phyloP scores from a whole-genome alignment of 2,329 filamentous ascomycete species.

The Aspergillus texensis region DNA sequence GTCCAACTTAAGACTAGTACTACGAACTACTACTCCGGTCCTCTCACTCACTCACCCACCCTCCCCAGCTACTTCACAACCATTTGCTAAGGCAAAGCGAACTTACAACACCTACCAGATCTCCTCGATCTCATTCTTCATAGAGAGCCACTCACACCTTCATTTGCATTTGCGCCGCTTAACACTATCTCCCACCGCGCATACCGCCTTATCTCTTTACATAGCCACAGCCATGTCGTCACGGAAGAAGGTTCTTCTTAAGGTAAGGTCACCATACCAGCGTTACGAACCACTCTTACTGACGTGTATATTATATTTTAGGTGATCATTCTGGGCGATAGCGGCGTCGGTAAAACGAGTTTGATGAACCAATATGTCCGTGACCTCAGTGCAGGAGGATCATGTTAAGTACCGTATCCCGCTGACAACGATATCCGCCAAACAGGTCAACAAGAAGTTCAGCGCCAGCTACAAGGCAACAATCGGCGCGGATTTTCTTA shows the following conservation, averaged over 20 bases:
- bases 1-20: not conserved
- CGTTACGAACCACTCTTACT: not conserved
- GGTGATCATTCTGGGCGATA: constrained; percentile 99
- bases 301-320: constrained; percentile 44
- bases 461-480: constrained; percentile 99
- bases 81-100: not conserved
- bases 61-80: not conserved
- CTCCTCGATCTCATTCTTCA: not conserved
- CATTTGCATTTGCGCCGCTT: not conserved
- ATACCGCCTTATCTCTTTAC: constrained; percentile 5
- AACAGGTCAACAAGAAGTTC: constrained; percentile 99
- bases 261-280: constrained; percentile 58
- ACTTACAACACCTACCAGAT: not conserved
- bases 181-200: not conserved
- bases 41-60: not conserved
- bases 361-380: constrained; percentile 99
- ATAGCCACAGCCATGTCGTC: constrained; percentile 63
- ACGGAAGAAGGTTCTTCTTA: constrained; percentile 87
- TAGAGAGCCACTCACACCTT: not conserved
- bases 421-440: constrained; percentile 18
- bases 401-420: constrained; percentile 3
- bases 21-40: not conserved
- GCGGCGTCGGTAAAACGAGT: constrained; percentile 98
- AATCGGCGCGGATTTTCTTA: constrained; percentile 97
- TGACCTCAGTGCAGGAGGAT: constrained; percentile 15